These are phyloP conservation scores for Ceratocystis smalleyi DNA, from an alignment of 2,329 filamentous ascomycete species.

Conservation along the genomic window DNA sequence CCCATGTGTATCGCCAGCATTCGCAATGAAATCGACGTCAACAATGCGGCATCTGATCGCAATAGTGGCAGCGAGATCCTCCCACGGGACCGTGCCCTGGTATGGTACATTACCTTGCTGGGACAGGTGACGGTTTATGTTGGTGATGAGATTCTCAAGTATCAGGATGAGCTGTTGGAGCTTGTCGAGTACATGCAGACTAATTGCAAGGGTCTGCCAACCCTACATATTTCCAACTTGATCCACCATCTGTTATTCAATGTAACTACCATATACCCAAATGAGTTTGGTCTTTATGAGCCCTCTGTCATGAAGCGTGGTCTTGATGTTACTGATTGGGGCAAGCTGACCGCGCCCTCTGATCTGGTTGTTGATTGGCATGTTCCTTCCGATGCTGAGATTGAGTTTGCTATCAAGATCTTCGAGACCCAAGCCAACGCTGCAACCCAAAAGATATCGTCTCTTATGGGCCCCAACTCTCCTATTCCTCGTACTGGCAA, in stretches of 20 bases:
- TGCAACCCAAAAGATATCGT: slow-evolving; percentile 57
- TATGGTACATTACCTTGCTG: slow-evolving; percentile 94
- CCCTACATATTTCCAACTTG: slow-evolving; percentile 93
- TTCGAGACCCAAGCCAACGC: slow-evolving; percentile 71
- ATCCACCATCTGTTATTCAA: slow-evolving; percentile 93
- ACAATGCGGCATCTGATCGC: slow-evolving; percentile 84
- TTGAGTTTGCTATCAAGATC: slow-evolving; percentile 76
- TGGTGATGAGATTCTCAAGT: slow-evolving; percentile 72
- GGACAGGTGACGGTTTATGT: slow-evolving; percentile 98
- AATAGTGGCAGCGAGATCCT: slow-evolving; percentile 88
- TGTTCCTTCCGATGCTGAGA: slow-evolving; percentile 60
- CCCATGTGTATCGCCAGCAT: slow-evolving; percentile 85
- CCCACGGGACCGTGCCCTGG: slow-evolving; percentile 76
- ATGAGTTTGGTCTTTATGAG: slow-evolving; percentile 79
- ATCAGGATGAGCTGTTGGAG: slow-evolving; percentile 75
- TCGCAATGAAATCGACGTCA: slow-evolving; percentile 90
- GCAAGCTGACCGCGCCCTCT: slow-evolving; percentile 54
- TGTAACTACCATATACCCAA: slow-evolving; percentile 82
- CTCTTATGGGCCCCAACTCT: slow-evolving; percentile 66
- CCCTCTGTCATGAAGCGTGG: slow-evolving; percentile 55
- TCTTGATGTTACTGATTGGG: slow-evolving; percentile 69
- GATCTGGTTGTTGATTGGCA: slow-evolving; percentile 85
- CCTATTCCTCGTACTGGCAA: slow-evolving; percentile 82
- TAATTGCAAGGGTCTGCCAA: slow-evolving; percentile 82
- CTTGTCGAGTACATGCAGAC: slow-evolving; percentile 95